A percentile compares a stretch with the other conserved stretches of the same genome.
Evolutionary conservation across 225 moss, liverwort and hornwort species (phyloP).

Genomic region (Pleurozium schreberi): DNA sequence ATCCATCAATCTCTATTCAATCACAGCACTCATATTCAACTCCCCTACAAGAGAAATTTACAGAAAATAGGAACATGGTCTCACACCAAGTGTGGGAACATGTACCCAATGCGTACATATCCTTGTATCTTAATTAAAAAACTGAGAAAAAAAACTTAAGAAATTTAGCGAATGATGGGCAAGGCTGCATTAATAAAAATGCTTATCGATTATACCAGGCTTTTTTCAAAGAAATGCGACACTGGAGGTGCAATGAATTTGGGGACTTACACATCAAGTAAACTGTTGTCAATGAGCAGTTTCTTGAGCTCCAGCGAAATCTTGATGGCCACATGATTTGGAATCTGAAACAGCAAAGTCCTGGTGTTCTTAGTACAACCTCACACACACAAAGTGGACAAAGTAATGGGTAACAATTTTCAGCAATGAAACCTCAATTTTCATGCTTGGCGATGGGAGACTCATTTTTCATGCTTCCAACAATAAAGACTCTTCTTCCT

Average conservation of each 20-base stretch:
- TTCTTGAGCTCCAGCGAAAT: conserved; percentile 93
- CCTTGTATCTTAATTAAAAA: neutral
- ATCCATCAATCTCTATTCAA: neutral
- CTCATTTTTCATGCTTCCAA: neutral
- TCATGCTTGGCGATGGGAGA: neutral
- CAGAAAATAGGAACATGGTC: neutral
- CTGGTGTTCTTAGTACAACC: neutral
- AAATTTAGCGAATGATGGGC: neutral
- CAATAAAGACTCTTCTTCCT: neutral
- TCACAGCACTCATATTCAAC: neutral
- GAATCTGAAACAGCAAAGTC: conserved; percentile 44
- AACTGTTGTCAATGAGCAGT: conserved; percentile 91
- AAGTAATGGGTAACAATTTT: neutral
- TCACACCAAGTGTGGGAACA: neutral
- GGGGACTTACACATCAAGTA: conserved; percentile 72
- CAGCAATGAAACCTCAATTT: neutral
- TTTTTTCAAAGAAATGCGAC: neutral
- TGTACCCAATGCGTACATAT: neutral
- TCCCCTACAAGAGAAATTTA: neutral
- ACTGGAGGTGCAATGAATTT: neutral
- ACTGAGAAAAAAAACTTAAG: neutral
- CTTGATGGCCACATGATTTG: conserved; percentile 81
- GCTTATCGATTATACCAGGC: neutral
- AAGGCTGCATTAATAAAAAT: neutral
- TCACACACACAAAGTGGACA: neutral